Conservation (phyloP, 2,329 filamentous ascomycete species). For the Nigrograna mackinnonii region DNA sequence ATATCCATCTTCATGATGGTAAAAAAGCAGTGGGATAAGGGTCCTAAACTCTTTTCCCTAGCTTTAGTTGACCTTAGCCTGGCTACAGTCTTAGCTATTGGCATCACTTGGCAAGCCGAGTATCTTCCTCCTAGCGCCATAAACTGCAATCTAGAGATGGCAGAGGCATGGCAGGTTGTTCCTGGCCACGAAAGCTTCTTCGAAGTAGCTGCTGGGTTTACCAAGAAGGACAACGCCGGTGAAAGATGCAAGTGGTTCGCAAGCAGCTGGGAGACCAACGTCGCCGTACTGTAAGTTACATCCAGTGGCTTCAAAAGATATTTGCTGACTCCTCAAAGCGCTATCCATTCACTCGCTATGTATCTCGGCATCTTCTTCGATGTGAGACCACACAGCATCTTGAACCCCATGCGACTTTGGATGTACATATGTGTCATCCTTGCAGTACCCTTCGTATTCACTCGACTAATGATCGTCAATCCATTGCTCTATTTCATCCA, state of each 20-base stretch:
- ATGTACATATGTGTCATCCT: constrained; percentile 10
- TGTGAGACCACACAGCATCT: constrained; percentile 16
- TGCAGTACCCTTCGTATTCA: too few relatives aligned
- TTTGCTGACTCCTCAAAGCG: constrained; percentile 6
- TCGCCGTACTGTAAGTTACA: constrained; percentile 10
- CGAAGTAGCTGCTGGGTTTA: constrained; percentile 1
- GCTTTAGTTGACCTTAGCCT: constrained; percentile 17
- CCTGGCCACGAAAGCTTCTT: constrained; percentile 16
- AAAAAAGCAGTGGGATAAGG: constrained; percentile 4
- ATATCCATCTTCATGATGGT: constrained; percentile 9
- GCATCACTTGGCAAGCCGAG: constrained; percentile 9
- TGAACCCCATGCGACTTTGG: constrained; percentile 18
- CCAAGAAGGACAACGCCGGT: constrained; percentile 1
- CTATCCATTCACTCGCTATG: constrained; percentile 15
- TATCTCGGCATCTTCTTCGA: constrained; percentile 24
- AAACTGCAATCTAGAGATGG: constrained; percentile 7
- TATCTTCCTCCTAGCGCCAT: constrained; percentile 12
- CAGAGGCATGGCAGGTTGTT: constrained; percentile 12
- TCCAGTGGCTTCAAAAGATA: neutral
- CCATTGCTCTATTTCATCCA: too few relatives aligned
- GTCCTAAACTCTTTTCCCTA: constrained; percentile 8
- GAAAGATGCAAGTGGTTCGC: constrained; percentile 13
- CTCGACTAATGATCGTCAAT: too few relatives aligned
- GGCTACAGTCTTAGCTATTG: constrained; percentile 6
- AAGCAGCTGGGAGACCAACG: constrained; percentile 7